Conservation (phyloP, 192 early-diverging fungal species). For the Gigaspora rosea region DNA sequence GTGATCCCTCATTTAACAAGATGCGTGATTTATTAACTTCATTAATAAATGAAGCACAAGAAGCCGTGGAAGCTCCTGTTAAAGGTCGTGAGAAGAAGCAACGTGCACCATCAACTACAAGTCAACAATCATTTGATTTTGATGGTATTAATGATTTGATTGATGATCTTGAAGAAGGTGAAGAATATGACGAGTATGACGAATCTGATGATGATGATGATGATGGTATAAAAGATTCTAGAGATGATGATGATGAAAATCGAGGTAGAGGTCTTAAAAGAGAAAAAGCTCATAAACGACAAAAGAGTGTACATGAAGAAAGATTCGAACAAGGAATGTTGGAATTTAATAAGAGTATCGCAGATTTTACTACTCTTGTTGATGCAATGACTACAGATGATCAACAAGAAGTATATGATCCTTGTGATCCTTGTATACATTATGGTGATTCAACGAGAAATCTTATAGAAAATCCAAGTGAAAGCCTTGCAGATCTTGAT, state of each 20-base stretch:
- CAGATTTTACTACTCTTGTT: background rate
- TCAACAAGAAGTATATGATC: background rate
- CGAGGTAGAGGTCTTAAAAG: background rate
- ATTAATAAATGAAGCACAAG: constrained; percentile 43
- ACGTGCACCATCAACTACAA: constrained; percentile 2
- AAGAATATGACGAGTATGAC: background rate
- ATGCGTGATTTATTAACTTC: constrained; percentile 37
- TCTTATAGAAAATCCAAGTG: constrained; percentile 32
- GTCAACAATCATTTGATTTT: background rate
- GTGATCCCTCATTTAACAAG: constrained; percentile 37
- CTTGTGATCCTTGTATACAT: background rate
- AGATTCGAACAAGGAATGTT: background rate
- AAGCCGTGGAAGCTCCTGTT: constrained; percentile 39
- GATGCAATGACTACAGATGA: background rate
- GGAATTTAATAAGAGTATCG: background rate
- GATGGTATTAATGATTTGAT: background rate
- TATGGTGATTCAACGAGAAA: background rate
- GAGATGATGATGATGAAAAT: background rate
- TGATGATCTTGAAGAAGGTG: constrained; percentile 29
- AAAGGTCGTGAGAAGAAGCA: constrained; percentile 35
- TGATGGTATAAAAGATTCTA: background rate
- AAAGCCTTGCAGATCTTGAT: constrained; percentile 38
- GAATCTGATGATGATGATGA: background rate
- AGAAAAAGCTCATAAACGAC: background rate
- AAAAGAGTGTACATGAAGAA: constrained; percentile 9